A percentile compares a stretch with the other conserved stretches of the same genome.
These are phyloP conservation scores for Diutina siamensis DNA, from an alignment of 1,139 yeast genomes.

Conservation along the genomic window DNA sequence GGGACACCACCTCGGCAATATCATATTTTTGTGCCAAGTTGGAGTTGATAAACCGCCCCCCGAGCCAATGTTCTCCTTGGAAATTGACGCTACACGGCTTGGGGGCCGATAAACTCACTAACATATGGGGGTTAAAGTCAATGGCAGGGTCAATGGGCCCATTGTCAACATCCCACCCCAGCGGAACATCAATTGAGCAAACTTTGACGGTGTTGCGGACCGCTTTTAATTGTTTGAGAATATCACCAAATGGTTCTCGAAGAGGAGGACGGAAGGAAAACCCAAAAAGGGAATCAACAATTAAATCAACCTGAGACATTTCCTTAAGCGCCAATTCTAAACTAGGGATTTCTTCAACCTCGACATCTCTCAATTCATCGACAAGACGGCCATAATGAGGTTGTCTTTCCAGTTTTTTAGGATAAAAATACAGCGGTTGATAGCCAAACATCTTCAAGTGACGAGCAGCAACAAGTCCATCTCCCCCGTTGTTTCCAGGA, in stretches of 20 bases:
- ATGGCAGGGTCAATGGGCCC: conserved; percentile 52
- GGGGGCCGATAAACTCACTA: conserved; percentile 87
- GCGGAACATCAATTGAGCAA: conserved; percentile 81
- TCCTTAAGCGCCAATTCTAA: conserved; percentile 22
- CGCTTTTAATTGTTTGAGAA: conserved; percentile 37
- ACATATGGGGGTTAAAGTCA: conserved; percentile 40
- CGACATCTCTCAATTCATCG: conserved; percentile 49
- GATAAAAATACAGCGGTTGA: conserved; percentile 58
- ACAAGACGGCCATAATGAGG: conserved; percentile 32
- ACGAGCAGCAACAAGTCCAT: conserved; percentile 91
- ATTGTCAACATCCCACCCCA: conserved; percentile 92
- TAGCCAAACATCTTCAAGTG: conserved; percentile 72
- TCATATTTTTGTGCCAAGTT: conserved; percentile 63
- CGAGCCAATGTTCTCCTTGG: conserved; percentile 53
- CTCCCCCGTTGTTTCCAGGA: conserved; percentile 97
- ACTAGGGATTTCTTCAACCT: conserved; percentile 31
- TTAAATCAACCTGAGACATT: conserved; percentile 13
- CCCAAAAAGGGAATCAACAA: conserved; percentile 84
- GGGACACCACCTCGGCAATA: conserved; percentile 25
- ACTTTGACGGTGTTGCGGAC: conserved; percentile 37
- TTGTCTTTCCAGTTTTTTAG: conserved; percentile 39
- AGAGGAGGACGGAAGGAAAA: conserved; percentile 88
- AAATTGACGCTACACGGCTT: conserved; percentile 67
- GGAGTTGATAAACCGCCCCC: conserved; percentile 72
- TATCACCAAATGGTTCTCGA: conserved; percentile 61